Evolutionary conservation across 352 stramenopile species (phyloP).

Genomic region (Phytopythium delawarense): DNA sequence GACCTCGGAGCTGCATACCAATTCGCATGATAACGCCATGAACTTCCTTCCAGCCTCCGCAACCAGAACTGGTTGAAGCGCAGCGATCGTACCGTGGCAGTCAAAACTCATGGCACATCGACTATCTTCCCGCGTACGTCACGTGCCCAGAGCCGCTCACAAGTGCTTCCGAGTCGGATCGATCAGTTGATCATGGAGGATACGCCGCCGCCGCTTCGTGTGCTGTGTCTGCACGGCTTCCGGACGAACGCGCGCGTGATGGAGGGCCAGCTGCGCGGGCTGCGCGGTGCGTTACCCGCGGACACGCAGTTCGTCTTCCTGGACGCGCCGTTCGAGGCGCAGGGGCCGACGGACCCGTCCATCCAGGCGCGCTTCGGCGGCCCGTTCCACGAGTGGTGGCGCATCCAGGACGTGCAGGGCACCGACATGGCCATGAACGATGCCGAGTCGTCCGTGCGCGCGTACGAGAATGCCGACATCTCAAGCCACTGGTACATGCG

Average conservation of each 20-base stretch:
- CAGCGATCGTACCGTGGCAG: not conserved
- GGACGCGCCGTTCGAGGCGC: conserved; percentile 35
- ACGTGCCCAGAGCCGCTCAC: not conserved
- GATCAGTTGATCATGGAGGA: too few species aligned
- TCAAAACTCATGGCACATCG: too few species aligned
- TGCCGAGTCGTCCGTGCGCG: conserved; percentile 22
- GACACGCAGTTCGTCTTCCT: conserved; percentile 38
- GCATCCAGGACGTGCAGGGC: conserved; percentile 24
- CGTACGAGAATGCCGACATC: conserved; percentile 21
- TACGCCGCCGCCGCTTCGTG: conserved; percentile 22
- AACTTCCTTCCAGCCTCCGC: not conserved
- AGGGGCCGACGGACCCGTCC: conserved; percentile 24
- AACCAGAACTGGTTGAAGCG: not conserved
- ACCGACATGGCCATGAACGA: conserved; percentile 26
- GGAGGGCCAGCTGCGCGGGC: conserved; percentile 31
- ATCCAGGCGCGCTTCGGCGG: conserved; percentile 27
- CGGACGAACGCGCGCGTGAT: conserved; percentile 49
- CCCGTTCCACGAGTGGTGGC: conserved; percentile 49
- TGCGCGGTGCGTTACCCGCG: conserved; percentile 26
- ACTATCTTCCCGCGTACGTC: not conserved
- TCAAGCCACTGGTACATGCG: conserved; percentile 23
- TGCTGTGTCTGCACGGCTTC: conserved; percentile 53
- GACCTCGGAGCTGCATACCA: not conserved
- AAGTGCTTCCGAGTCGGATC: not conserved
- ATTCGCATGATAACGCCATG: not conserved